These are phyloP conservation scores for Carex cristatella DNA, from an alignment of 176 grass and related monocot species.

Conservation along the genomic window DNA sequence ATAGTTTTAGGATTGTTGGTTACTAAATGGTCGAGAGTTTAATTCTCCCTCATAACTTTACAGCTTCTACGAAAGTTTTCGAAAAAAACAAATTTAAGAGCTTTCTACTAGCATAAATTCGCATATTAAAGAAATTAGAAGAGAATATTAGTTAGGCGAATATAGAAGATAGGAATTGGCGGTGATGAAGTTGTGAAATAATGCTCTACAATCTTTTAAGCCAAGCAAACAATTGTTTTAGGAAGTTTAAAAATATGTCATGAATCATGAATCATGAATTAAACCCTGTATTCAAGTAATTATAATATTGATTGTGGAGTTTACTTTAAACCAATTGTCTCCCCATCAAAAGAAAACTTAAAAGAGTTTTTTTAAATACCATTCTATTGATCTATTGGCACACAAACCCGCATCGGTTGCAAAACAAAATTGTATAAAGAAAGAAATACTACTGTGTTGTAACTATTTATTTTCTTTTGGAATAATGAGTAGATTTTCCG, in stretches of 20 bases:
- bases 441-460: neutral
- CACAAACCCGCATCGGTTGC: too few relatives aligned
- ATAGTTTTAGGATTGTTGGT: too few relatives aligned
- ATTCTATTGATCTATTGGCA: too few relatives aligned
- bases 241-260: neutral
- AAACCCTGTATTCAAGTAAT: neutral
- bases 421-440: neutral
- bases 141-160: neutral
- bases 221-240: neutral
- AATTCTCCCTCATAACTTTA: too few relatives aligned
- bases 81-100: neutral
- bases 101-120: neutral
- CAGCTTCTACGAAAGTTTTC: too few relatives aligned
- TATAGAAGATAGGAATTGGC: neutral
- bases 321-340: neutral
- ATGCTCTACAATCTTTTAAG: constrained; percentile 6
- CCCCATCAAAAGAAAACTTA: too few relatives aligned
- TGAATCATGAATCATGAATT: neutral
- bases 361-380: too few relatives aligned
- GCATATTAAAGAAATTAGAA: neutral
- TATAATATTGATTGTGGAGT: neutral
- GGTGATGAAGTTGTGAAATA: neutral
- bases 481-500: too few relatives aligned
- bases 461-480: too few relatives aligned
- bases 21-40: too few relatives aligned